phyloP scores from a whole-genome alignment of 306 rosid genomes.

The Fragaria vesca region DNA sequence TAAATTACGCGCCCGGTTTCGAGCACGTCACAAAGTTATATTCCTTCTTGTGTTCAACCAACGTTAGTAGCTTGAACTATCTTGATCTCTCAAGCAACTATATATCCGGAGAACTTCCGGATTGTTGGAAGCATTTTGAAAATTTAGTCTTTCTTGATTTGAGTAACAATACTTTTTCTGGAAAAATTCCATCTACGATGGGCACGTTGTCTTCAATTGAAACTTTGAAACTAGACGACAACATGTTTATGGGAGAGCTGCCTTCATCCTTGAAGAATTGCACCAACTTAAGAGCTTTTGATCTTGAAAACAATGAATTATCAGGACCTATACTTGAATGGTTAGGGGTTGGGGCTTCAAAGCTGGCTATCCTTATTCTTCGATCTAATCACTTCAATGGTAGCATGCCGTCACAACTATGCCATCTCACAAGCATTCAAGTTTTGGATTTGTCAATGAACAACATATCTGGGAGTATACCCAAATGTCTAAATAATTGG shows the following conservation, averaged over 20 bases:
- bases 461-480: neutral
- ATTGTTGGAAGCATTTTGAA: neutral
- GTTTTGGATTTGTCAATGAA: constrained; percentile 15
- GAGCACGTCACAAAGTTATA: no score
- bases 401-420: neutral
- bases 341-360: neutral
- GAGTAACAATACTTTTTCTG: neutral
- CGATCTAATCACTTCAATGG: constrained; percentile 11
- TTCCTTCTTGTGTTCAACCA: neutral
- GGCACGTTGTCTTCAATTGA: neutral
- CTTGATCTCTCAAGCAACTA: constrained; percentile 9
- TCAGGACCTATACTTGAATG: neutral
- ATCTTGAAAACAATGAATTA: neutral
- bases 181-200: constrained; percentile 4
- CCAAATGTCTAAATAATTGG: neutral
- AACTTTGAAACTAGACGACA: neutral
- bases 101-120: neutral
- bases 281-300: neutral
- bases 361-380: neutral
- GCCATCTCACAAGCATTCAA: neutral
- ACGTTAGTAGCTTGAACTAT: accelerated
- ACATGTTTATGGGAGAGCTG: neutral
- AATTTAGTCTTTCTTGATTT: neutral
- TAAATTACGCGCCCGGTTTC: no score
- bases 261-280: constrained; percentile 9